A percentile compares a stretch with the other conserved stretches of the same genome.
These are phyloP conservation scores for Friedmanniomyces endolithicus DNA, from an alignment of 495 filamentous ascomycete species.

Conservation along the genomic window DNA sequence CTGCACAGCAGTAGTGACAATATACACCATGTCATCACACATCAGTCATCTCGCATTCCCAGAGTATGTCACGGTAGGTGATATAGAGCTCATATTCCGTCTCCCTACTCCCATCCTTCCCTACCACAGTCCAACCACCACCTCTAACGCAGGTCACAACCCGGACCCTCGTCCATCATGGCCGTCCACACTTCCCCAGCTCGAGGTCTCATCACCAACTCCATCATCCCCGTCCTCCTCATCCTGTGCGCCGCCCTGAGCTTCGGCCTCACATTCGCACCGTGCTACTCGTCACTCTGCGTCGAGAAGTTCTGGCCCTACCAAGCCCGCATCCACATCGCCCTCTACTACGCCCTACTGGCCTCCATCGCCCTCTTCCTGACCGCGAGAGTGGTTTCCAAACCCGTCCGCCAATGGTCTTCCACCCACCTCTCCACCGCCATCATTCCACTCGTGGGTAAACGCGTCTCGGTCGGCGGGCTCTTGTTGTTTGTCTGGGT, in stretches of 20 bases:
- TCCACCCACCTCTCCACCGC: not conserved
- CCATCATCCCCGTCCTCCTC: not conserved
- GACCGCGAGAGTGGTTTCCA: not conserved
- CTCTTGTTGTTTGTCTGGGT: not conserved
- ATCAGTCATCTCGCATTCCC: no score
- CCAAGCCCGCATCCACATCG: constrained; percentile 2
- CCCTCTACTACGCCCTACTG: not conserved
- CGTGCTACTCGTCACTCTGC: not conserved
- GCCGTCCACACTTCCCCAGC: no score
- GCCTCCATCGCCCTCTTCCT: not conserved
- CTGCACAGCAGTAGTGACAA: no score
- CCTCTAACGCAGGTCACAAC: no score
- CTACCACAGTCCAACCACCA: no score
- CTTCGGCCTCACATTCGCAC: constrained; percentile 1
- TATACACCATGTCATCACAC: no score
- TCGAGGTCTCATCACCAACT: no score
- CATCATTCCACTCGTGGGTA: not conserved
- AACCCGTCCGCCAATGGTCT: not conserved
- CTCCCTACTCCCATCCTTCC: no score
- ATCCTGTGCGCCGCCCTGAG: not conserved
- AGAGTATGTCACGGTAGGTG: no score
- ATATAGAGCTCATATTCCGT: no score
- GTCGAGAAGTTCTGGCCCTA: not conserved
- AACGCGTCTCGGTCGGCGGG: not conserved
- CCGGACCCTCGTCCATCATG: no score